phyloP scores from a whole-genome alignment of 768 basidiomycete species.

The Punctularia strigosozonata region DNA sequence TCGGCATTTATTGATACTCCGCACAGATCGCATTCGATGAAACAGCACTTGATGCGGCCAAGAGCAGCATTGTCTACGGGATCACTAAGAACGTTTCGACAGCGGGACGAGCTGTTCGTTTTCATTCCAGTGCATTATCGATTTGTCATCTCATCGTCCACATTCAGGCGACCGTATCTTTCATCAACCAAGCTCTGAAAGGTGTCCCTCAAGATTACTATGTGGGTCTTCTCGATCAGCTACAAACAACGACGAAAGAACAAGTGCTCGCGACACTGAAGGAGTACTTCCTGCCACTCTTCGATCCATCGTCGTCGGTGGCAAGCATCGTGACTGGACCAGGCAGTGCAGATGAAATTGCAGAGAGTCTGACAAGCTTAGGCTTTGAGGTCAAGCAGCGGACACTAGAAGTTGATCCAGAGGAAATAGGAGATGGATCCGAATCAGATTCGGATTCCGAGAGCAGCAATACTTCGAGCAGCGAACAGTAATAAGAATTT shows the following conservation, averaged over 20 bases:
- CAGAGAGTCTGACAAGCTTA: constrained; percentile 41
- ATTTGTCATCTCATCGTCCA: background rate
- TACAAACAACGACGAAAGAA: constrained; percentile 67
- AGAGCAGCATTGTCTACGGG: constrained; percentile 81
- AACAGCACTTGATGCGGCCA: constrained; percentile 78
- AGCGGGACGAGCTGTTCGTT: constrained; percentile 71
- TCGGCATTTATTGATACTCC: background rate
- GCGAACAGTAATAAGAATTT: no score
- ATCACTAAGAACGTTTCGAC: constrained; percentile 78
- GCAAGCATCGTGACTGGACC: constrained; percentile 79
- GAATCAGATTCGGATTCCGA: constrained; percentile 23
- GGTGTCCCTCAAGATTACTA: constrained; percentile 67
- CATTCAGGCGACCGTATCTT: constrained; percentile 64
- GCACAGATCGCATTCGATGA: constrained; percentile 67
- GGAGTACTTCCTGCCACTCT: constrained; percentile 77
- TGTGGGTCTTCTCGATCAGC: constrained; percentile 65
- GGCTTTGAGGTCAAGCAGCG: constrained; percentile 76
- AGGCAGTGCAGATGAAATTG: constrained; percentile 64
- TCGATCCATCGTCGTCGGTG: constrained; percentile 63
- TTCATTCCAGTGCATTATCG: background rate
- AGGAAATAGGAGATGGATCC: constrained; percentile 35
- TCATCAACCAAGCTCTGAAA: constrained; percentile 86
- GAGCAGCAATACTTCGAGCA: constrained; percentile 4
- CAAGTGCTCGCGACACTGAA: constrained; percentile 61
- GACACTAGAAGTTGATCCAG: constrained; percentile 47